Evolutionary conservation across 805 yeast species (phyloP).

Genomic region (Zygosaccharomyces pseudorouxii): DNA sequence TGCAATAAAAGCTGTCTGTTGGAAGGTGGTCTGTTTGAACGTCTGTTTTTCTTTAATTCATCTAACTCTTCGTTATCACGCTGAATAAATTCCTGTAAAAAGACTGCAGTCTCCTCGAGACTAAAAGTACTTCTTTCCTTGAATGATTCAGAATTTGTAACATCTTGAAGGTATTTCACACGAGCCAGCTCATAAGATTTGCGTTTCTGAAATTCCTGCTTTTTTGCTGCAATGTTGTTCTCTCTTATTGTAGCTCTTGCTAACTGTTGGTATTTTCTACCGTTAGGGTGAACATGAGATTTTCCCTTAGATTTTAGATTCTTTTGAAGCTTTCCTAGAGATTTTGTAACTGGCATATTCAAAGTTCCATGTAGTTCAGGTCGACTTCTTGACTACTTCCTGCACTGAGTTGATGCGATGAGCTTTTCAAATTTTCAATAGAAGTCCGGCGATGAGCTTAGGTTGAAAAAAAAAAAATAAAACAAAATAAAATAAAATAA

Average conservation of each 20-base stretch:
- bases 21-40: slow-evolving; percentile 84
- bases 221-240: slow-evolving; percentile 57
- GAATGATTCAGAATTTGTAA: slow-evolving; percentile 40
- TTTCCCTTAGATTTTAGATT: slow-evolving; percentile 27
- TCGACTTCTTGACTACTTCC: background rate
- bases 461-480: background rate
- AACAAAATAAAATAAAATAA: background rate
- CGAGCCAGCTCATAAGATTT: slow-evolving; percentile 58
- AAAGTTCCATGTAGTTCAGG: background rate
- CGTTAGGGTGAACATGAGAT: slow-evolving; percentile 65
- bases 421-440: slow-evolving; percentile 12
- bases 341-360: slow-evolving; percentile 35
- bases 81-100: slow-evolving; percentile 57
- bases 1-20: slow-evolving; percentile 65
- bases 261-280: slow-evolving; percentile 80
- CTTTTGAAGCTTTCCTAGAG: slow-evolving; percentile 33
- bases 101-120: slow-evolving; percentile 53
- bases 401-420: slow-evolving; percentile 4
- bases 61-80: slow-evolving; percentile 75
- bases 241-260: slow-evolving; percentile 86
- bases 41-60: slow-evolving; percentile 54
- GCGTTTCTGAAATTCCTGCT: slow-evolving; percentile 52
- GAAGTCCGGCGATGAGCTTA: background rate
- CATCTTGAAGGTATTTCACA: slow-evolving; percentile 55
- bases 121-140: slow-evolving; percentile 43